These are phyloP conservation scores for Mycena chlorophos DNA, from an alignment of 768 basidiomycete species.

Conservation along the genomic window DNA sequence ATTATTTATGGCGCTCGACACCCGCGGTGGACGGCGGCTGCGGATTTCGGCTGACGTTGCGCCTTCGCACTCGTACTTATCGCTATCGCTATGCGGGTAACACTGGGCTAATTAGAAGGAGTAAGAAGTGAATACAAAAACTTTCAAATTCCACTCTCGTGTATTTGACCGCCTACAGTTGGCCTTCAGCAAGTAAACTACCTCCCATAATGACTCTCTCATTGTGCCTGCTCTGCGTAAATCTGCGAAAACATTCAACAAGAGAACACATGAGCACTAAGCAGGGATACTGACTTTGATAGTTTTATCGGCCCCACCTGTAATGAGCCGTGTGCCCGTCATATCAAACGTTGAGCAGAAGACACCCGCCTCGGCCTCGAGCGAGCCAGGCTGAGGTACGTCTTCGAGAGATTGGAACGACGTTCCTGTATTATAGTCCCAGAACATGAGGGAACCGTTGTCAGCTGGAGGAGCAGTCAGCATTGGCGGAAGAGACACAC, in stretches of 20 bases:
- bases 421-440: slow-evolving; percentile 94
- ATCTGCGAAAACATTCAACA: slow-evolving; percentile 33
- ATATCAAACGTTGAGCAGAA: slow-evolving; percentile 97
- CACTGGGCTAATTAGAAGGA: too few relatives aligned
- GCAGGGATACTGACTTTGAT: slow-evolving; percentile 72
- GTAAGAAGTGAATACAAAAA: too few relatives aligned
- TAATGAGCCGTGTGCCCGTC: slow-evolving; percentile 91
- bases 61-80: too few relatives aligned
- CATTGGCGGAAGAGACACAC: neutral
- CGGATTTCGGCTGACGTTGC: too few relatives aligned
- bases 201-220: too few relatives aligned
- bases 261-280: neutral
- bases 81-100: too few relatives aligned
- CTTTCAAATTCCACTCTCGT: too few relatives aligned
- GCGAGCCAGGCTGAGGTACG: slow-evolving; percentile 93
- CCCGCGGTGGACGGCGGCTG: too few relatives aligned
- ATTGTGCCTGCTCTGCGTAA: slow-evolving; percentile 72
- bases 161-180: too few relatives aligned
- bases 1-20: too few relatives aligned
- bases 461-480: slow-evolving; percentile 55
- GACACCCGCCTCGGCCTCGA: slow-evolving; percentile 95
- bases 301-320: slow-evolving; percentile 97
- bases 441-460: slow-evolving; percentile 87
- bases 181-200: too few relatives aligned
- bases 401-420: slow-evolving; percentile 95